A percentile compares a stretch with the other conserved stretches of the same genome.
Evolutionary conservation across 1,284 basidiomycete genomes (phyloP).

Genomic region (Cryptococcus hybrid): DNA sequence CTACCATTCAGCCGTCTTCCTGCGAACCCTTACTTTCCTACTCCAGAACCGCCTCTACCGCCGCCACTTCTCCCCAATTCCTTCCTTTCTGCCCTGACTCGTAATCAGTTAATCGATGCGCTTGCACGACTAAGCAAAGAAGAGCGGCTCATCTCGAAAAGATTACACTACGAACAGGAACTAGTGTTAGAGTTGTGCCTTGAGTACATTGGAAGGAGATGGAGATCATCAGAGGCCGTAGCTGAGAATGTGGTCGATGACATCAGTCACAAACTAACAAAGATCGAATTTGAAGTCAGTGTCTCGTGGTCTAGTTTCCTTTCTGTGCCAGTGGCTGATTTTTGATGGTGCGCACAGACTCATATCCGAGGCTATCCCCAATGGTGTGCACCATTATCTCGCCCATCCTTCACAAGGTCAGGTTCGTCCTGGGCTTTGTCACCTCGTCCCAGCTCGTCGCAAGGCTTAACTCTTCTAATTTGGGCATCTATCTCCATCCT

Average conservation of each 20-base stretch:
- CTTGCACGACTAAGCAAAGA: conserved; percentile 18
- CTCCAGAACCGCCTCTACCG: conserved; percentile 12
- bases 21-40: conserved; percentile 8
- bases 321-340: too few species aligned
- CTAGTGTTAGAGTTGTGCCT: conserved; percentile 28
- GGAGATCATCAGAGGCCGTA: conserved; percentile 12
- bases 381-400: conserved; percentile 9
- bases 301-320: too few species aligned
- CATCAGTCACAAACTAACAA: conserved; percentile 28
- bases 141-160: background rate
- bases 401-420: conserved; percentile 24
- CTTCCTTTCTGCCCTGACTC: conserved; percentile 16
- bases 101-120: conserved; percentile 29
- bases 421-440: conserved; percentile 34
- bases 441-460: conserved; percentile 24
- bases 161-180: conserved; percentile 10
- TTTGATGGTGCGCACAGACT: conserved; percentile 9
- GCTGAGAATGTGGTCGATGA: conserved; percentile 17
- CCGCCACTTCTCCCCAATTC: conserved; percentile 13
- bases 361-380: conserved; percentile 21
- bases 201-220: conserved; percentile 32
- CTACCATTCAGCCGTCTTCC: conserved; percentile 24
- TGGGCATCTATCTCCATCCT: background rate
- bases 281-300: conserved; percentile 40
- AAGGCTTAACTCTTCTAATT: conserved; percentile 14